A percentile compares a stretch with the other conserved stretches of the same genome.
Conservation (phyloP, 768 basidiomycete species). For the Mycena rosella region DNA sequence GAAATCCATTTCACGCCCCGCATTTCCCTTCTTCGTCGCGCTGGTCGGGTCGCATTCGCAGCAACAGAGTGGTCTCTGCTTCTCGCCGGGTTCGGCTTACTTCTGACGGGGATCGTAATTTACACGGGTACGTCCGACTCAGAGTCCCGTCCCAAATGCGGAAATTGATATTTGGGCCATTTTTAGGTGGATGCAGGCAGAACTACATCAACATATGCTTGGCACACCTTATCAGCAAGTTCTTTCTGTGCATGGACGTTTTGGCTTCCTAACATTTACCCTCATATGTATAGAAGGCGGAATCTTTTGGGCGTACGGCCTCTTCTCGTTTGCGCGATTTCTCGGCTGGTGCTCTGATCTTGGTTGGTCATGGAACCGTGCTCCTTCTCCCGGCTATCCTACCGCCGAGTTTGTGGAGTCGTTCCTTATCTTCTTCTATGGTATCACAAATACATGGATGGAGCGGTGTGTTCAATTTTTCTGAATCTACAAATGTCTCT, state of each 20-base stretch:
- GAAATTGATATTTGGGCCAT: not conserved
- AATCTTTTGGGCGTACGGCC: constrained; percentile 94
- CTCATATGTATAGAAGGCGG: constrained; percentile 77
- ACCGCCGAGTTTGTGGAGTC: constrained; percentile 87
- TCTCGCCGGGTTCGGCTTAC: constrained; percentile 75
- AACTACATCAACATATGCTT: constrained; percentile 86
- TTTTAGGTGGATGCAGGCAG: constrained; percentile 77
- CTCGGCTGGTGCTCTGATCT: constrained; percentile 87
- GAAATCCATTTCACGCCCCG: constrained; percentile 48
- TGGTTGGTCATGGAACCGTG: constrained; percentile 97
- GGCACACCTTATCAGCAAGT: constrained; percentile 92
- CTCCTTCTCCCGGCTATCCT: constrained; percentile 61
- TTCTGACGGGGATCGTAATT: constrained; percentile 78
- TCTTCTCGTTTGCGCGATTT: constrained; percentile 93
- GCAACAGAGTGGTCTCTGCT: constrained; percentile 75
- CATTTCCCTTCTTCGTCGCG: constrained; percentile 49
- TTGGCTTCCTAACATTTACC: constrained; percentile 20
- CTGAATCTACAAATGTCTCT: not conserved
- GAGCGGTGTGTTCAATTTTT: constrained; percentile 57
- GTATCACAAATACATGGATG: constrained; percentile 96
- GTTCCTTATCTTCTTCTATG: constrained; percentile 87
- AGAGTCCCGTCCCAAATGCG: not conserved
- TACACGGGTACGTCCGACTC: constrained; percentile 71
- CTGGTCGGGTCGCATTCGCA: constrained; percentile 64
- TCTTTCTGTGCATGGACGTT: constrained; percentile 19